Percentiles rank a stretch among this genome's conserved stretches.
Evolutionary conservation across 768 basidiomycete genomes (phyloP).

Genomic region (Ephemerocybe angulata): DNA sequence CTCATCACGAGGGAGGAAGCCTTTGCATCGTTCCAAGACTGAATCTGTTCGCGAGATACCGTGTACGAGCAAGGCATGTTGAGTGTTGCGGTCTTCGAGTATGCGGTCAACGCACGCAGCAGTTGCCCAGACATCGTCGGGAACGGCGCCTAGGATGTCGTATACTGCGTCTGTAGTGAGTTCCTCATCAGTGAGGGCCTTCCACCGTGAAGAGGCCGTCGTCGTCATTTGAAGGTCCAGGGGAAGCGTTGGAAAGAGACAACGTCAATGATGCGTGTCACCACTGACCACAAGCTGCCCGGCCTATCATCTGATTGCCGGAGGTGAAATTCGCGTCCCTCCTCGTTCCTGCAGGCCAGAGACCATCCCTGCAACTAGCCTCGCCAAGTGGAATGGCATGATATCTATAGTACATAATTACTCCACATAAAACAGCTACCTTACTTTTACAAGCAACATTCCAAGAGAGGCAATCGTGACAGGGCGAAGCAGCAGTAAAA

Average conservation of each 20-base stretch:
- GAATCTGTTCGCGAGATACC: conserved; percentile 59
- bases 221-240: conserved; percentile 27
- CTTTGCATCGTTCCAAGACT: conserved; percentile 46
- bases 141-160: conserved; percentile 44
- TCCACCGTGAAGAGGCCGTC: conserved; percentile 52
- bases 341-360: not conserved
- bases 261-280: conserved; percentile 13
- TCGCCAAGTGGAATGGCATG: not conserved
- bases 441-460: conserved; percentile 2
- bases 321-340: not conserved
- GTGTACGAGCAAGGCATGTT: conserved; percentile 55
- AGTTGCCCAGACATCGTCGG: conserved; percentile 73
- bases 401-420: conserved; percentile 6
- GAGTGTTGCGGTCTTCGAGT: conserved; percentile 51
- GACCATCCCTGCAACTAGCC: not conserved
- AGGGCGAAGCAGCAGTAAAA: not conserved
- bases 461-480: not conserved
- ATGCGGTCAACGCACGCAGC: conserved; percentile 71
- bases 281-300: not conserved
- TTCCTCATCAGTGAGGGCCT: conserved; percentile 50
- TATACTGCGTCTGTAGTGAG: conserved; percentile 49
- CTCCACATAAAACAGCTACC: not conserved
- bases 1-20: conserved; percentile 23
- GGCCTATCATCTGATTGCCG: conserved; percentile 1
- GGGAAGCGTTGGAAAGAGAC: conserved; percentile 10